These are phyloP conservation scores for Claviceps purpurea DNA, from an alignment of 2,329 filamentous ascomycete species.

Conservation along the genomic window DNA sequence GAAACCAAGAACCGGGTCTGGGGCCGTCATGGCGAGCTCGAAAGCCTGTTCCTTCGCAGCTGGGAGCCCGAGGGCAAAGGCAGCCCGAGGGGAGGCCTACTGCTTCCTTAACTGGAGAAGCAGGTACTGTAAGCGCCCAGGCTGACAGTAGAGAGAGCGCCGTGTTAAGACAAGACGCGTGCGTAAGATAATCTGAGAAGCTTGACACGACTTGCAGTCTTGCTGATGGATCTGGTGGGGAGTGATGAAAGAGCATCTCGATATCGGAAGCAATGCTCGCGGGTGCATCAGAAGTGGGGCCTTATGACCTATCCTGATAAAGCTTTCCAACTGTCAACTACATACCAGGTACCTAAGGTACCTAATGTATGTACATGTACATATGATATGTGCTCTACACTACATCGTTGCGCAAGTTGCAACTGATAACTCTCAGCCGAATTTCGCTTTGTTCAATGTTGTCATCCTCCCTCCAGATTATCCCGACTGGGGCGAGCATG, in stretches of 20 bases:
- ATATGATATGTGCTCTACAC: too few relatives aligned
- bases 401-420: too few relatives aligned
- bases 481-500: too few relatives aligned
- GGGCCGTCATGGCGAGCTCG: conserved; percentile 21
- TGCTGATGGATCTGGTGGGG: neutral
- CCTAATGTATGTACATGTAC: neutral
- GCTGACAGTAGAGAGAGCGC: neutral
- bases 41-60: neutral
- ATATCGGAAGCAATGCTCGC: too few relatives aligned
- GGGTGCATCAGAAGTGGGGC: too few relatives aligned
- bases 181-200: neutral
- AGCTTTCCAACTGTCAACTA: too few relatives aligned
- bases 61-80: neutral
- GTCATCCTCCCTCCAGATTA: too few relatives aligned
- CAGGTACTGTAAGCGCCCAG: neutral
- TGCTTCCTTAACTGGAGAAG: neutral
- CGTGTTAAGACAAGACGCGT: neutral
- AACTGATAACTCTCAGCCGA: too few relatives aligned
- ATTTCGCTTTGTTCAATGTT: too few relatives aligned
- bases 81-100: neutral
- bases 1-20: conserved; percentile 23
- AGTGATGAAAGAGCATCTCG: neutral
- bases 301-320: too few relatives aligned
- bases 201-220: neutral
- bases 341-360: neutral